Conservation (phyloP, 1,139 yeast species). For the Suhomyces yuchorum region DNA sequence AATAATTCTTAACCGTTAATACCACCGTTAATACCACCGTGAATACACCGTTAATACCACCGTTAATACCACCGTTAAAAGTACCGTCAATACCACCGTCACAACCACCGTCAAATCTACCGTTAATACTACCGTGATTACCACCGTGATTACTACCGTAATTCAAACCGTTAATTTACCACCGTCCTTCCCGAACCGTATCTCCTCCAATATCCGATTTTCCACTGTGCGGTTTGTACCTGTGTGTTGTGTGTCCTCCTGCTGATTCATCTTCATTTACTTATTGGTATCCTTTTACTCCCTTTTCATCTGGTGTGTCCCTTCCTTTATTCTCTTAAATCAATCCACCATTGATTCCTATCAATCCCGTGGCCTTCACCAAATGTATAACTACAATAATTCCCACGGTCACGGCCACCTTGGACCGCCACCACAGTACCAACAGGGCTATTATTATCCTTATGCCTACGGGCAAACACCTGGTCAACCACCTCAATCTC, state of each 20-base stretch:
- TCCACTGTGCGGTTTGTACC: conserved; percentile 2
- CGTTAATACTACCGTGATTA: not conserved
- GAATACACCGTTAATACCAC: not conserved
- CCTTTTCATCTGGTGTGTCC: not conserved
- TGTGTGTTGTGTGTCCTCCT: conserved; percentile 1
- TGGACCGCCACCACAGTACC: conserved; percentile 11
- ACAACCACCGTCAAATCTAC: not conserved
- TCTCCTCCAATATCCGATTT: conserved; percentile 1
- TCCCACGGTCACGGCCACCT: conserved; percentile 7
- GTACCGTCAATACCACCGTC: not conserved
- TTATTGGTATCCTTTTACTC: not conserved
- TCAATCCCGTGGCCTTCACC: conserved; percentile 1
- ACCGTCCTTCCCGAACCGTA: not conserved
- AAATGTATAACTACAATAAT: conserved; percentile 13
- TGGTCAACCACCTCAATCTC: not conserved
- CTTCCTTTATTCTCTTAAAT: not conserved
- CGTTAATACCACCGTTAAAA: not conserved
- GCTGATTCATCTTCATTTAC: not conserved
- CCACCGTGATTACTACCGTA: not conserved
- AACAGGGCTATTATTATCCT: conserved; percentile 10
- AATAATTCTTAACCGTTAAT: not conserved
- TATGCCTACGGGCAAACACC: conserved; percentile 3
- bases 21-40: not conserved
- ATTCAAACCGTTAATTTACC: not conserved
- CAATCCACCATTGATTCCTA: not conserved